Percentiles rank a stretch among this genome's conserved stretches.
These are phyloP conservation scores for Cucurbita ficifolia DNA, from an alignment of 306 rosid species.

Conservation along the genomic window DNA sequence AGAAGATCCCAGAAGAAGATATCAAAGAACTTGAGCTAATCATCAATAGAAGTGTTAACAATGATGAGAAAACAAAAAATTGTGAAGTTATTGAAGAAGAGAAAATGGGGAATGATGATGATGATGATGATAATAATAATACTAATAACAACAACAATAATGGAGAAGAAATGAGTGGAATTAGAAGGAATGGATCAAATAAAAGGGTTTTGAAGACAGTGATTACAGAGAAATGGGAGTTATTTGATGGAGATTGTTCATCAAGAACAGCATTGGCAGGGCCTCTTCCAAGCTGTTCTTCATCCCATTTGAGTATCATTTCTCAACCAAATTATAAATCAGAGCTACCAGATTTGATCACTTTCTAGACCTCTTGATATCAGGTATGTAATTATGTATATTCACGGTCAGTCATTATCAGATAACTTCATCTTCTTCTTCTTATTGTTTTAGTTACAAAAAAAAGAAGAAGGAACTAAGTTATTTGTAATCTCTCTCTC, in stretches of 20 bases:
- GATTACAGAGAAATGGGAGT: constrained; percentile 71
- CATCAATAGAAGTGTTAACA: constrained; percentile 17
- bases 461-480: neutral
- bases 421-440: neutral
- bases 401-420: neutral
- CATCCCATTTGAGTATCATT: constrained; percentile 12
- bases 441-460: constrained; percentile 12
- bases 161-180: neutral
- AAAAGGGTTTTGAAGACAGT: constrained; percentile 32
- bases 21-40: constrained; percentile 39
- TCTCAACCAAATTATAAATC: constrained; percentile 7
- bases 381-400: neutral
- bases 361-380: constrained; percentile 25
- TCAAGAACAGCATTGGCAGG: too few relatives aligned
- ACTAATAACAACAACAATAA: neutral
- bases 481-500: neutral
- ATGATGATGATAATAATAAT: too few relatives aligned
- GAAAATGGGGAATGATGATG: neutral
- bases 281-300: constrained; percentile 11
- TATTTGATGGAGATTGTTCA: constrained; percentile 36
- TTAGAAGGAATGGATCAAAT: neutral
- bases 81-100: neutral
- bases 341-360: constrained; percentile 63
- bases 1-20: constrained; percentile 37
- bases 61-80: neutral